A percentile compares a stretch with the other conserved stretches of the same genome.
Evolutionary conservation across 768 basidiomycete species (phyloP).

Genomic region (Phylloporus arenicola): DNA sequence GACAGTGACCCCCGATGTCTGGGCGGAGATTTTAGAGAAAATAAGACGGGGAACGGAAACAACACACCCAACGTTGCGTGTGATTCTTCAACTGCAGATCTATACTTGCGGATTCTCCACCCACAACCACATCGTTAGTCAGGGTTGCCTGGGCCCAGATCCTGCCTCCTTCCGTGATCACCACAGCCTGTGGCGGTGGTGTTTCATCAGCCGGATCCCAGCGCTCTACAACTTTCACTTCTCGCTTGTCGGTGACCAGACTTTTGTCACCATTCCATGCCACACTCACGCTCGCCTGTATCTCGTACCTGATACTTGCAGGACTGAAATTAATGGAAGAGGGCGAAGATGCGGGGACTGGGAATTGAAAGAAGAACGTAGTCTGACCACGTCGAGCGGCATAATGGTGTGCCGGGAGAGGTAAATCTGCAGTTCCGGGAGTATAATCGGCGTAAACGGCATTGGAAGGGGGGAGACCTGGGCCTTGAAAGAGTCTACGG

Average conservation of each 20-base stretch:
- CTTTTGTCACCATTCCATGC: conserved; percentile 70
- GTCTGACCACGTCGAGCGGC: conserved; percentile 72
- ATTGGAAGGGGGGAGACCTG: conserved; percentile 77
- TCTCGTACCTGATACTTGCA: conserved; percentile 66
- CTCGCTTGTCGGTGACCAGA: conserved; percentile 57
- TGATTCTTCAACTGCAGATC: conserved; percentile 81
- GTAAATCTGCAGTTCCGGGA: conserved; percentile 50
- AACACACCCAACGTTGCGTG: conserved; percentile 65
- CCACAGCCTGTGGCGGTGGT: conserved; percentile 49
- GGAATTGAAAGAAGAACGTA: conserved; percentile 77
- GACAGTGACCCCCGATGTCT: conserved; percentile 68
- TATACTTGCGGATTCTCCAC: conserved; percentile 66
- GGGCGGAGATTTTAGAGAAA: conserved; percentile 2
- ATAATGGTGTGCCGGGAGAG: conserved; percentile 59
- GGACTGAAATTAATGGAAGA: conserved; percentile 67
- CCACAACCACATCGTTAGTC: conserved; percentile 55
- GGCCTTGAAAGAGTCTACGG: conserved; percentile 72
- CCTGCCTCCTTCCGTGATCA: conserved; percentile 74
- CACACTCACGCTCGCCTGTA: conserved; percentile 66
- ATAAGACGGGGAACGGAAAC: background rate
- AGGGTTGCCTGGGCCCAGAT: conserved; percentile 71
- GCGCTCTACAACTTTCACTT: conserved; percentile 60
- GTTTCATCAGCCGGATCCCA: conserved; percentile 34
- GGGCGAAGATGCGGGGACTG: conserved; percentile 61
- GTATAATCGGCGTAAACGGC: conserved; percentile 57